Conservation (phyloP, 805 yeast genomes). For the Tetrapisispora iriomotensis region DNA sequence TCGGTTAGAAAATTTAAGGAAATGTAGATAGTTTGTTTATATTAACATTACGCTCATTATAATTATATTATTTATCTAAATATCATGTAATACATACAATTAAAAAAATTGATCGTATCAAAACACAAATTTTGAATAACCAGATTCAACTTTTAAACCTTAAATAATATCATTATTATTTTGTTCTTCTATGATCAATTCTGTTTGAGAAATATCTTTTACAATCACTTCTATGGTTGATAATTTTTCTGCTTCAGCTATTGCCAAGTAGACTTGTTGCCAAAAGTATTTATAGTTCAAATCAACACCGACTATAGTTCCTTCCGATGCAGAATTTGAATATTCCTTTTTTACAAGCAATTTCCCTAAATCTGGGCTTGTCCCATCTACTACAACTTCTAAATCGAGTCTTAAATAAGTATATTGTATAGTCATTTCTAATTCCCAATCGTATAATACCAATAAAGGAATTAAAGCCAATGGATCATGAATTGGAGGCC, state of each 20-base stretch:
- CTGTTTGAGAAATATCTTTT: neutral
- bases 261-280: constrained; percentile 33
- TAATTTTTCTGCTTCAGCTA: constrained; percentile 30
- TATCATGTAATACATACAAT: neutral
- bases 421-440: constrained; percentile 11
- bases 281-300: constrained; percentile 38
- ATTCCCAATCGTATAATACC: constrained; percentile 31
- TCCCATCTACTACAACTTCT: constrained; percentile 25
- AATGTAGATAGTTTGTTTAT: neutral
- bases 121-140: neutral
- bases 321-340: constrained; percentile 18
- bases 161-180: neutral
- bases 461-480: constrained; percentile 54
- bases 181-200: neutral
- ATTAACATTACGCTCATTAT: neutral
- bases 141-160: neutral
- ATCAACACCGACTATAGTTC: constrained; percentile 33
- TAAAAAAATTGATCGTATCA: neutral
- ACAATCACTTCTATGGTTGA: constrained; percentile 15
- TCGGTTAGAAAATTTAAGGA: constrained; percentile 9
- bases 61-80: neutral
- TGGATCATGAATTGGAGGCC: constrained; percentile 80
- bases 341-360: constrained; percentile 28
- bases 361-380: constrained; percentile 48
- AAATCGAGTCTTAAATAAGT: constrained; percentile 19